phyloP scores from a whole-genome alignment of 2,329 filamentous ascomycete species.

The Ophiostoma sp. region DNA sequence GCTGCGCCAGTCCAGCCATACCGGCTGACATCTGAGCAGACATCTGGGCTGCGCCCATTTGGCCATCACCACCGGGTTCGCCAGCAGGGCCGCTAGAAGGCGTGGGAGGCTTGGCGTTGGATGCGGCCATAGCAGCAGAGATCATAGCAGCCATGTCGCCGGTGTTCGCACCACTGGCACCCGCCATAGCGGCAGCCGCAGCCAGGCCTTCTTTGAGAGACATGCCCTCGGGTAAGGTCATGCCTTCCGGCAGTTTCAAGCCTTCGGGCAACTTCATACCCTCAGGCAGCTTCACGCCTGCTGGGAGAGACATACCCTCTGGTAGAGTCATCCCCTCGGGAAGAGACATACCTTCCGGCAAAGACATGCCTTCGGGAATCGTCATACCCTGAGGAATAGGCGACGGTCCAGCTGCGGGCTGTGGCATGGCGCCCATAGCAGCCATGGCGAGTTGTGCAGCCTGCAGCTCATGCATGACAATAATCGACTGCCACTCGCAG shows the following conservation, averaged over 20 bases:
- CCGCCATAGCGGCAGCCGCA: neutral
- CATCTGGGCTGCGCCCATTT: neutral
- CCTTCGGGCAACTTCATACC: neutral
- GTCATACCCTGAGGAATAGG: neutral
- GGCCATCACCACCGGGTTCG: neutral
- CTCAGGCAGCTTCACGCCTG: neutral
- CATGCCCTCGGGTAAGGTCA: neutral
- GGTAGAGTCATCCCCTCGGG: neutral
- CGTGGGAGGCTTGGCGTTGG: neutral
- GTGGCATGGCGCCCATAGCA: neutral
- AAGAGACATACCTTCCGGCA: neutral
- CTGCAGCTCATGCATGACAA: conserved; percentile 79
- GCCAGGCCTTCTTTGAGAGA: conserved; percentile 12
- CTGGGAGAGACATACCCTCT: neutral
- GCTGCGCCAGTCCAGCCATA: conserved; percentile 46
- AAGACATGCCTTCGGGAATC: neutral
- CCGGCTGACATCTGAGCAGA: conserved; percentile 41
- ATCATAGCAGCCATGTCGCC: neutral
- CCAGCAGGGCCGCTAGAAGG: neutral
- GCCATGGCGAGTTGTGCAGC: conserved; percentile 45
- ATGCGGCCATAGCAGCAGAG: neutral
- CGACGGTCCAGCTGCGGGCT: neutral
- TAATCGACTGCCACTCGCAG: conserved; percentile 76
- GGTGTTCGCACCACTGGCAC: neutral
- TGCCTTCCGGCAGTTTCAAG: neutral